Percentiles rank a stretch among this genome's conserved stretches.
Evolutionary conservation across 257 asterid species (phyloP).

Genomic region (Fraxinus americana): DNA sequence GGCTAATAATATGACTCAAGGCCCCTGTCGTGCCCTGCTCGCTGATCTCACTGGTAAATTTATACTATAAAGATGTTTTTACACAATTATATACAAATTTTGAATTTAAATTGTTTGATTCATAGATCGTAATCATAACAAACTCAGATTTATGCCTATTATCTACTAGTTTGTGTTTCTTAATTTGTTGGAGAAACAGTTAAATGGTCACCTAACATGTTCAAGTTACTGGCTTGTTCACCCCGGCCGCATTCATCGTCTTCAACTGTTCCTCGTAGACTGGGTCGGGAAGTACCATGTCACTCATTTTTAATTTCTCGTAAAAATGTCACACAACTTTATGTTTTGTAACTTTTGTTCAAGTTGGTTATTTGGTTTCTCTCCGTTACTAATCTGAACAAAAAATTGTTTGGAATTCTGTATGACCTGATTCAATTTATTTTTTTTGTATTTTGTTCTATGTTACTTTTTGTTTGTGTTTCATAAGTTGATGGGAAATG

Average conservation of each 20-base stretch:
- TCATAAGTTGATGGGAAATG: not conserved
- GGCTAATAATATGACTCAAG: conserved; percentile 86
- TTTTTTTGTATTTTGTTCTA: not conserved
- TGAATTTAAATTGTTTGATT: not conserved
- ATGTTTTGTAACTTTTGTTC: too few species aligned
- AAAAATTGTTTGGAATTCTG: not conserved
- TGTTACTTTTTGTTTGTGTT: not conserved
- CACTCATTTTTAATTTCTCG: not conserved
- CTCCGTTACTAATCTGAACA: not conserved
- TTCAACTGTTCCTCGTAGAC: not conserved
- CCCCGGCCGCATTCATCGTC: not conserved
- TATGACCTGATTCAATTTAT: not conserved
- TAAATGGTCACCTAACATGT: not conserved
- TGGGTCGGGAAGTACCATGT: not conserved
- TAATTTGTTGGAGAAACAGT: not conserved
- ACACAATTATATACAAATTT: too few species aligned
- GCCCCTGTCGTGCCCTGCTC: conserved; percentile 87
- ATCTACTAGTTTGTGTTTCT: not conserved
- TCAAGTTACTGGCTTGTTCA: not conserved
- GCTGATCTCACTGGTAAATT: conserved; percentile 78
- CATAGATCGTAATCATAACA: not conserved
- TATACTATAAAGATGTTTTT: not conserved
- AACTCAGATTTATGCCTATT: not conserved
- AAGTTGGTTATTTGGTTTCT: not conserved
- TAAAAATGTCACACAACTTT: too few species aligned